A percentile compares a stretch with the other conserved stretches of the same genome.
phyloP scores from a whole-genome alignment of 192 early-diverging fungal genomes.

The Linderina pennispora region DNA sequence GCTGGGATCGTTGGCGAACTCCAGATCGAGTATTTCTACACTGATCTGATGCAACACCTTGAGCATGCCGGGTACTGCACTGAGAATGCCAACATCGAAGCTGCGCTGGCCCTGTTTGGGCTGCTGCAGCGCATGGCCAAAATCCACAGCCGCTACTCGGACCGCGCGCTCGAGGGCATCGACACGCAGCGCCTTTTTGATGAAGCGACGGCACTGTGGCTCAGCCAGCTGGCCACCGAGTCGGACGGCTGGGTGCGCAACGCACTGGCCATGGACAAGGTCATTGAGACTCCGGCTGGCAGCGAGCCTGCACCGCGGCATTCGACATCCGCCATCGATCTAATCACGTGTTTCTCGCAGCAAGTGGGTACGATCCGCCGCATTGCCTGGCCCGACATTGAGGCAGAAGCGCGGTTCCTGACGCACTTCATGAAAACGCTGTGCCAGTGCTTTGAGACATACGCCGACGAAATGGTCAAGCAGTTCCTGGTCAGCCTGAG shows the following conservation, averaged over 20 bases:
- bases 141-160: constrained; percentile 21
- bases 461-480: constrained; percentile 39
- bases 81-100: constrained; percentile 23
- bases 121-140: constrained; percentile 22
- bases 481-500: constrained; percentile 30
- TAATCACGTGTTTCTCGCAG: constrained; percentile 41
- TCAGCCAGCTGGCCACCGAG: constrained; percentile 31
- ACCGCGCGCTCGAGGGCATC: constrained; percentile 7
- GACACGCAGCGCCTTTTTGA: constrained; percentile 34
- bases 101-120: constrained; percentile 32
- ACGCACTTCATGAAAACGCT: constrained; percentile 40
- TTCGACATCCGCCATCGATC: constrained; percentile 47
- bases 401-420: constrained; percentile 35
- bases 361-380: constrained; percentile 29
- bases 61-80: constrained; percentile 32
- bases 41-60: constrained; percentile 22
- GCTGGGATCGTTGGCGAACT: constrained; percentile 37
- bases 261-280: constrained; percentile 39
- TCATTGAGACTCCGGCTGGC: constrained; percentile 19
- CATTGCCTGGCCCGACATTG: constrained; percentile 45
- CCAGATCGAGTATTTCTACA: constrained; percentile 36
- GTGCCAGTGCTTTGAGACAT: constrained; percentile 31
- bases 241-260: constrained; percentile 33
- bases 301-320: constrained; percentile 44
- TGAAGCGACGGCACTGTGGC: constrained; percentile 22